These are phyloP conservation scores for Puccinia polysora DNA, from an alignment of 1,284 basidiomycete genomes.

Conservation along the genomic window DNA sequence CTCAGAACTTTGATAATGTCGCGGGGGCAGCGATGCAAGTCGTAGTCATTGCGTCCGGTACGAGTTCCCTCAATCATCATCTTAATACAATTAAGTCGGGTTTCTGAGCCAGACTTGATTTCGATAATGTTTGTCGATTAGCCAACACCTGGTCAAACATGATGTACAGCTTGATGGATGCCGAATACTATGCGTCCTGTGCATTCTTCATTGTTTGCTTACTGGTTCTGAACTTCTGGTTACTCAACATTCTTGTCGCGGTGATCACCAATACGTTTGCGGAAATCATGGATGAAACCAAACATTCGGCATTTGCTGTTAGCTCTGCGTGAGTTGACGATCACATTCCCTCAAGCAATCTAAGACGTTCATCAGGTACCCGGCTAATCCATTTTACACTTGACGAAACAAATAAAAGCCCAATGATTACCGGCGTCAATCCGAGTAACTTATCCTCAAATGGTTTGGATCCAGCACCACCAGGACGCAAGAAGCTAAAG, in stretches of 20 bases:
- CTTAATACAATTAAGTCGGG: too few species aligned
- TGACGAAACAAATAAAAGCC: conserved; percentile 61
- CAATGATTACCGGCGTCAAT: conserved; percentile 50
- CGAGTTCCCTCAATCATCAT: too few species aligned
- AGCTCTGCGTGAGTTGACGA: conserved; percentile 55
- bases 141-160: conserved; percentile 56
- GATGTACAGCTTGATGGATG: conserved; percentile 88
- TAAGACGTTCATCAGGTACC: neutral
- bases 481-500: neutral
- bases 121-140: too few species aligned
- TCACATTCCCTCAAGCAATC: conserved; percentile 39
- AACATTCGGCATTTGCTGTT: conserved; percentile 84
- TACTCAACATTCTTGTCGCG: conserved; percentile 90
- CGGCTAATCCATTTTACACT: conserved; percentile 53
- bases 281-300: conserved; percentile 79
- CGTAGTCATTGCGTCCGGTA: conserved; percentile 74
- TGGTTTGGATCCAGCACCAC: conserved; percentile 48
- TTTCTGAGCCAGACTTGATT: neutral
- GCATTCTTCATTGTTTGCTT: conserved; percentile 78
- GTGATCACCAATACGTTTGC: conserved; percentile 94
- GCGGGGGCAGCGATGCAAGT: conserved; percentile 77
- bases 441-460: neutral
- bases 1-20: conserved; percentile 86
- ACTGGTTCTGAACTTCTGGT: conserved; percentile 46
- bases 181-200: conserved; percentile 81